These are phyloP conservation scores for Kwoniella bestiolae DNA, from an alignment of 768 basidiomycete genomes.

Conservation along the genomic window DNA sequence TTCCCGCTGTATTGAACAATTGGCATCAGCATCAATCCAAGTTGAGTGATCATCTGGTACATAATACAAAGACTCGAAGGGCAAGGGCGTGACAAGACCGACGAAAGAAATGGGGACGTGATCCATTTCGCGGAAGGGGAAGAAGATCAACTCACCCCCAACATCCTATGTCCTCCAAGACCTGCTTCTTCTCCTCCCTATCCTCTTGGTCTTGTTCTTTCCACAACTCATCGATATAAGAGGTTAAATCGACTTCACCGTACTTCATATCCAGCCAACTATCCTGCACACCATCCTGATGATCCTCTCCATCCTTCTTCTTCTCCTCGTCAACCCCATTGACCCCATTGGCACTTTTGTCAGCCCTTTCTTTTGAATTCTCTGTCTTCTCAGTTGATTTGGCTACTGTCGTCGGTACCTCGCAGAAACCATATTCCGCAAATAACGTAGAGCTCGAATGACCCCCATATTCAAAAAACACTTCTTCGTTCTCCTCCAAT, in stretches of 20 bases:
- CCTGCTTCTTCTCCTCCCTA: conserved; percentile 62
- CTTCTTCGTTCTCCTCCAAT: conserved; percentile 66
- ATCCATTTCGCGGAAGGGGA: too few species aligned
- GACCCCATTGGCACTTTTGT: conserved; percentile 2
- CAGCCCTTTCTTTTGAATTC: conserved; percentile 20
- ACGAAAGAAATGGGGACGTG: background rate
- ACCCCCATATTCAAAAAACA: conserved; percentile 76
- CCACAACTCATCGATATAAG: conserved; percentile 60
- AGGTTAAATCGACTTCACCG: conserved; percentile 70
- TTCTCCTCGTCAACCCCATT: background rate
- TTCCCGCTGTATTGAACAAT: conserved; percentile 67
- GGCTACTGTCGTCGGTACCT: conserved; percentile 19
- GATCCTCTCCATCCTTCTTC: background rate
- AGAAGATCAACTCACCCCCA: conserved; percentile 81
- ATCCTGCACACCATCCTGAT: conserved; percentile 8
- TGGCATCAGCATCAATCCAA: background rate
- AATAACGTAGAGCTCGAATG: conserved; percentile 79
- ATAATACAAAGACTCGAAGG: background rate
- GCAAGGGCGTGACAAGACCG: background rate
- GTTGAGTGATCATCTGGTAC: too few species aligned
- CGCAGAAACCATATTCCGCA: conserved; percentile 87
- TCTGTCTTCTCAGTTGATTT: background rate
- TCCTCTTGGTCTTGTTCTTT: conserved; percentile 55
- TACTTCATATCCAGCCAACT: conserved; percentile 40
- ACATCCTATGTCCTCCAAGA: conserved; percentile 70